A percentile compares a stretch with the other conserved stretches of the same genome.
Evolutionary conservation across 2,329 filamentous ascomycete species (phyloP).

Genomic region (Xylaria sp.): DNA sequence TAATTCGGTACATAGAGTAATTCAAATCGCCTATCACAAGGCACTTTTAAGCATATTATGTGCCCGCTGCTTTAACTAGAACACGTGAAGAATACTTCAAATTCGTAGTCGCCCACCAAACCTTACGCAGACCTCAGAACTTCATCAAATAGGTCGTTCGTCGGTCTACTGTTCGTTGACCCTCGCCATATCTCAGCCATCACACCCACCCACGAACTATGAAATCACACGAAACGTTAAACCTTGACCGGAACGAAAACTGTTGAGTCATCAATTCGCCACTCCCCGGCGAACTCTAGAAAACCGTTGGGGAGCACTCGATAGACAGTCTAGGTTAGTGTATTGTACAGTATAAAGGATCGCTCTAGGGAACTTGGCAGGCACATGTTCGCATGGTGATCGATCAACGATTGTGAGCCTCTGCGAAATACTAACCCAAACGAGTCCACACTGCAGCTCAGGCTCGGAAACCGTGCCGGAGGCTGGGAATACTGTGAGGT

Average conservation of each 20-base stretch:
- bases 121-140: not conserved
- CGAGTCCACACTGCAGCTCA: not conserved
- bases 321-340: not conserved
- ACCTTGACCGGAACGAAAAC: not conserved
- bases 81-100: not conserved
- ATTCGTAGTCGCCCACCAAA: not conserved
- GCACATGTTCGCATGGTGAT: not conserved
- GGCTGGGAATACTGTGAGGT: not conserved
- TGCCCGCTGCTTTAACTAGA: not conserved
- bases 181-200: not conserved
- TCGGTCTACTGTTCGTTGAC: no score
- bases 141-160: not conserved
- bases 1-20: constrained; percentile 27
- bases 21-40: constrained; percentile 2
- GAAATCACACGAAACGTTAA: not conserved
- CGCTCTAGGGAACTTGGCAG: not conserved
- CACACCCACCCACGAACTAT: not conserved
- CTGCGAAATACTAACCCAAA: not conserved
- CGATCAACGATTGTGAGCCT: constrained; percentile 2
- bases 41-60: not conserved
- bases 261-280: not conserved
- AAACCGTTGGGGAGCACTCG: not conserved
- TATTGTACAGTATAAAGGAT: no score
- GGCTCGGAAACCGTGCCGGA: not conserved
- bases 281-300: not conserved